Percentiles rank a stretch among this genome's conserved stretches.
Conservation (phyloP, 148 eudicot genomes). For the Fagopyrum tataricum region DNA sequence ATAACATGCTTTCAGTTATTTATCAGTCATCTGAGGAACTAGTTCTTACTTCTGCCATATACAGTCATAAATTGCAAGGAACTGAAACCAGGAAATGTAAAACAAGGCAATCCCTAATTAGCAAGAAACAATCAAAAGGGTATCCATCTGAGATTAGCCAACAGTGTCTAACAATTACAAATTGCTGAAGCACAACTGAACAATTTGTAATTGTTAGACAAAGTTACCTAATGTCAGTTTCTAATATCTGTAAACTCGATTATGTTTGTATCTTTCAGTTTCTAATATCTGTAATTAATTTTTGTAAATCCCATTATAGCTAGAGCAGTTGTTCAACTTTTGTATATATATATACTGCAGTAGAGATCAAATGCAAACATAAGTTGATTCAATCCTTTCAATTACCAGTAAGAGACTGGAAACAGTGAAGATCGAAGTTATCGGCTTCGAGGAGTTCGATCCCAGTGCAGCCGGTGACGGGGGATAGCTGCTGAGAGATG, state of each 20-base stretch:
- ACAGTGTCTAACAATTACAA: not conserved
- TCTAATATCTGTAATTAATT: too few relatives aligned
- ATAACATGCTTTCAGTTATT: not conserved
- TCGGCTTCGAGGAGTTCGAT: slow-evolving; percentile 93
- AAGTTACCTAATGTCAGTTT: too few relatives aligned
- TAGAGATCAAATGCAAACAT: too few relatives aligned
- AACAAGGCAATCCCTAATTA: not conserved
- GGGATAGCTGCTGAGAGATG: slow-evolving; percentile 94
- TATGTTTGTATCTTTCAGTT: too few relatives aligned
- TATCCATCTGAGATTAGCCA: not conserved
- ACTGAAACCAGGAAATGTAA: not conserved
- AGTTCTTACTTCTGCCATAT: too few relatives aligned
- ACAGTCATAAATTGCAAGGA: too few relatives aligned
- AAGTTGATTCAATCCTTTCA: too few relatives aligned
- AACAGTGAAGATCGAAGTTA: slow-evolving; percentile 91
- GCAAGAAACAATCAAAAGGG: not conserved
- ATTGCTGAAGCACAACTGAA: not conserved
- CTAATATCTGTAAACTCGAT: too few relatives aligned
- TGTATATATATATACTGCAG: too few relatives aligned
- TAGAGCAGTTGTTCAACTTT: too few relatives aligned
- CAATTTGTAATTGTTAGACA: too few relatives aligned
- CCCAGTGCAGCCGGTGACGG: slow-evolving; percentile 62
- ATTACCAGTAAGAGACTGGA: slow-evolving; percentile 88
- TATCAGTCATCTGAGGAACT: not conserved
- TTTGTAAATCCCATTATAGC: too few relatives aligned